Evolutionary conservation across 2,329 filamentous ascomycete genomes (phyloP).

Genomic region (Colletotrichum nymphaeae): DNA sequence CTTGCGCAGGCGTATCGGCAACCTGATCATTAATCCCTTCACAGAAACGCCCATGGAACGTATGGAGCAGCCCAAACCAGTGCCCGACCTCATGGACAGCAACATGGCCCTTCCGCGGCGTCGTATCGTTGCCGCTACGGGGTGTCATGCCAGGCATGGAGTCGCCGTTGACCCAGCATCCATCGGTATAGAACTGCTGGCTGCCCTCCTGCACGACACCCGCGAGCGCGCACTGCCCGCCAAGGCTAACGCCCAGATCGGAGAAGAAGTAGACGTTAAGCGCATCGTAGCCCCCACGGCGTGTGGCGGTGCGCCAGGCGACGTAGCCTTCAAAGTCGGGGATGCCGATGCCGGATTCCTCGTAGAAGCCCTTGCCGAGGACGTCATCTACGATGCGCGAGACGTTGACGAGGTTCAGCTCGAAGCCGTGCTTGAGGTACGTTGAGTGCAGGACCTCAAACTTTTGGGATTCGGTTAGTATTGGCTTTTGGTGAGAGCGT

Average conservation of each 20-base stretch:
- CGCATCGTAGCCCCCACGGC: constrained; percentile 55
- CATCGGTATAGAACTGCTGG: constrained; percentile 49
- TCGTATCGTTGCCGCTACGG: constrained; percentile 44
- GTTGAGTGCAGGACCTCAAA: constrained; percentile 30
- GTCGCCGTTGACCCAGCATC: constrained; percentile 51
- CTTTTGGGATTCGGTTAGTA: background rate
- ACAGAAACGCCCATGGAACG: constrained; percentile 55
- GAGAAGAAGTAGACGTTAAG: constrained; percentile 59
- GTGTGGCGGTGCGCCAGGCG: constrained; percentile 45
- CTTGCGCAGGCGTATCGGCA: constrained; percentile 53
- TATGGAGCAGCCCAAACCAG: constrained; percentile 61
- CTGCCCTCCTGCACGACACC: constrained; percentile 46
- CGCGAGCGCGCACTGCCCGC: constrained; percentile 51
- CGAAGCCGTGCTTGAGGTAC: constrained; percentile 26
- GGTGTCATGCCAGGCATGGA: constrained; percentile 51
- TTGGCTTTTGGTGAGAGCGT: background rate
- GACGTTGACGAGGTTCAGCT: constrained; percentile 26
- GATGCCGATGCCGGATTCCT: constrained; percentile 14
- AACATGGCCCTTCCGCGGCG: constrained; percentile 40
- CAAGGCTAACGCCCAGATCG: constrained; percentile 20
- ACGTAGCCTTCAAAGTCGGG: constrained; percentile 24
- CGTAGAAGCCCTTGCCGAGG: constrained; percentile 23
- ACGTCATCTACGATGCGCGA: constrained; percentile 29
- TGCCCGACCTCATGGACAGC: constrained; percentile 58
- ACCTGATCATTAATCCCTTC: constrained; percentile 50